phyloP scores from a whole-genome alignment of 179 eudicot genomes.

The Nepenthes alata region DNA sequence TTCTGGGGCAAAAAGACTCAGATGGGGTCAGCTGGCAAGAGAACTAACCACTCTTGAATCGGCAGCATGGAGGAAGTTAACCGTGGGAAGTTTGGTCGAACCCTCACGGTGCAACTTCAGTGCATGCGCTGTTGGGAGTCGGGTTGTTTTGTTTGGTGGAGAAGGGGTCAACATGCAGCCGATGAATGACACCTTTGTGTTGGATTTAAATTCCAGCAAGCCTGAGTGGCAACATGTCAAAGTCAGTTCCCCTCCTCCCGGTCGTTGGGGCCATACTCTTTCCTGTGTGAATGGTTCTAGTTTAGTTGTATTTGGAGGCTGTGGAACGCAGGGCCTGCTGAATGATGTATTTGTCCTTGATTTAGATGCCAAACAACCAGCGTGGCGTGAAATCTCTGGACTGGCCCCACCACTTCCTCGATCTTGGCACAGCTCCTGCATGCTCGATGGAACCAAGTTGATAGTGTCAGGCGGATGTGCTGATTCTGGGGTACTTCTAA shows the following conservation, averaged over 20 bases:
- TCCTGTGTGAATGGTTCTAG: slow-evolving; percentile 91
- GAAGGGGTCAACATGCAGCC: slow-evolving; percentile 99
- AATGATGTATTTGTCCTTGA: slow-evolving; percentile 89
- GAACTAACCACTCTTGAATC: slow-evolving; percentile 92
- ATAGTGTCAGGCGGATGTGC: slow-evolving; percentile 96
- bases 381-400: slow-evolving; percentile 93
- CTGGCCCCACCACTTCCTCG: slow-evolving; percentile 86
- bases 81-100: slow-evolving; percentile 77
- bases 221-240: slow-evolving; percentile 85
- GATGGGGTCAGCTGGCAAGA: slow-evolving; percentile 87
- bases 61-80: slow-evolving; percentile 84
- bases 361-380: slow-evolving; percentile 79
- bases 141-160: slow-evolving; percentile 86
- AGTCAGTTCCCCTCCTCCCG: slow-evolving; percentile 92
- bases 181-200: slow-evolving; percentile 86
- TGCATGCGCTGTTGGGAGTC: slow-evolving; percentile 93
- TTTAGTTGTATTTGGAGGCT: slow-evolving; percentile 84
- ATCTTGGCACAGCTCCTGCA: slow-evolving; percentile 98
- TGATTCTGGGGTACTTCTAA: slow-evolving; percentile 85
- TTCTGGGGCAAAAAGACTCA: slow-evolving; percentile 80
- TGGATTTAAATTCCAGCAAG: slow-evolving; percentile 61
- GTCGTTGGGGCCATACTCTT: slow-evolving; percentile 96
- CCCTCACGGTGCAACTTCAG: slow-evolving; percentile 97
- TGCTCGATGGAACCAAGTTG: slow-evolving; percentile 84
- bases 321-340: slow-evolving; percentile 77